Evolutionary conservation across 768 basidiomycete species (phyloP).

Genomic region (Gyrodon lividus): DNA sequence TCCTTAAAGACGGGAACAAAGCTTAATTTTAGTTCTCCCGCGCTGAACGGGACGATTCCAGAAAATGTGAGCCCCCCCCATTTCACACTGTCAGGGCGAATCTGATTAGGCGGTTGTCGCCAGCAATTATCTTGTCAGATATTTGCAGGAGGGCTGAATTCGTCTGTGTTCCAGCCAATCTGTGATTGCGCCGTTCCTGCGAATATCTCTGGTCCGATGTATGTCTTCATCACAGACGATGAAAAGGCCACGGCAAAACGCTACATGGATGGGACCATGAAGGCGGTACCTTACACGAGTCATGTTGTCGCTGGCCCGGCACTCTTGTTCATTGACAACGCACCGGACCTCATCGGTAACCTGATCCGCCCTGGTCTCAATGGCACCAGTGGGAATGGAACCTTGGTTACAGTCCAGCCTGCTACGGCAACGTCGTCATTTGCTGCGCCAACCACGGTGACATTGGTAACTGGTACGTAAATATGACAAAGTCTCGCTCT

Average conservation of each 20-base stretch:
- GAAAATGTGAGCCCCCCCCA: slow-evolving; percentile 36
- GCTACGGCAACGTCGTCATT: slow-evolving; percentile 2
- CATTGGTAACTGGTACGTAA: neutral
- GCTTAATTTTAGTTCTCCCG: slow-evolving; percentile 58
- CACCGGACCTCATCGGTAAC: slow-evolving; percentile 49
- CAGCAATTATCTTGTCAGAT: slow-evolving; percentile 74
- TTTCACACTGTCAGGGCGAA: neutral
- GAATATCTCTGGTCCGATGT: slow-evolving; percentile 73
- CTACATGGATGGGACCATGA: slow-evolving; percentile 46
- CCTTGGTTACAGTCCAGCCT: neutral
- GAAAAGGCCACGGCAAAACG: slow-evolving; percentile 55
- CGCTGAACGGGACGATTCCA: slow-evolving; percentile 50
- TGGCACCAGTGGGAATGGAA: neutral
- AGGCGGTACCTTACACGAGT: slow-evolving; percentile 47
- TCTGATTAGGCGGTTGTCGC: slow-evolving; percentile 7
- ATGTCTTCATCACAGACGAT: slow-evolving; percentile 66
- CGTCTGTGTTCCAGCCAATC: slow-evolving; percentile 59
- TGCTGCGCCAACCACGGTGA: slow-evolving; percentile 2
- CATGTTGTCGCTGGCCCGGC: slow-evolving; percentile 68
- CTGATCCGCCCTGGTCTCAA: slow-evolving; percentile 38
- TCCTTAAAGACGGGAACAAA: slow-evolving; percentile 53
- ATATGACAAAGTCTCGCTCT: neutral
- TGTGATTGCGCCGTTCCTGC: slow-evolving; percentile 60
- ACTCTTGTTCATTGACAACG: slow-evolving; percentile 63
- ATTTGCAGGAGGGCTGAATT: slow-evolving; percentile 59